A percentile compares a stretch with the other conserved stretches of the same genome.
Evolutionary conservation across 192 early-diverging fungal genomes (phyloP).

Genomic region (Rhizophagus sp.): DNA sequence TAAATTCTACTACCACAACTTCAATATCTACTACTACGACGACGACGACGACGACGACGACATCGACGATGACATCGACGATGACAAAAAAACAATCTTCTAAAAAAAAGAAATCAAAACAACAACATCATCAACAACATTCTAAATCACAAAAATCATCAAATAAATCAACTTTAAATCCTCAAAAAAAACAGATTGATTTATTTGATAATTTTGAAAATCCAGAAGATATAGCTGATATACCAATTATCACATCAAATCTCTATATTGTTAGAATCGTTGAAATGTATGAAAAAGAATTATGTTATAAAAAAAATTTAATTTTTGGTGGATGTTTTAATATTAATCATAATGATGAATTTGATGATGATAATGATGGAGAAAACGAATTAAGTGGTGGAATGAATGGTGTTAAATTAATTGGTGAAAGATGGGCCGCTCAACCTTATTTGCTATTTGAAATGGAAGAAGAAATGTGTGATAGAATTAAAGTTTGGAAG

Average conservation of each 20-base stretch:
- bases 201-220: background rate
- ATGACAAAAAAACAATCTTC: background rate
- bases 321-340: conserved; percentile 18
- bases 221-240: background rate
- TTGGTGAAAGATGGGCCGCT: conserved; percentile 1
- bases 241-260: conserved; percentile 17
- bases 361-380: too few relatives aligned
- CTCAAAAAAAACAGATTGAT: background rate
- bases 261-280: conserved; percentile 1
- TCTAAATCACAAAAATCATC: background rate
- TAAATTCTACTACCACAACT: background rate
- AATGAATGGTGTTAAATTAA: background rate
- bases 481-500: conserved; percentile 23
- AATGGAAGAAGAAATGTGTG: conserved; percentile 14
- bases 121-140: too few relatives aligned
- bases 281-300: conserved; percentile 27
- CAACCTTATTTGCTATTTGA: conserved; percentile 11
- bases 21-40: background rate
- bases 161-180: too few relatives aligned
- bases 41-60: background rate
- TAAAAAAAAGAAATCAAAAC: background rate
- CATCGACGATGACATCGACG: background rate
- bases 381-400: background rate
- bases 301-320: conserved; percentile 22
- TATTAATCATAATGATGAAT: conserved; percentile 3